phyloP scores from a whole-genome alignment of 805 yeast species.

The Ogataea parapolymorpha region DNA sequence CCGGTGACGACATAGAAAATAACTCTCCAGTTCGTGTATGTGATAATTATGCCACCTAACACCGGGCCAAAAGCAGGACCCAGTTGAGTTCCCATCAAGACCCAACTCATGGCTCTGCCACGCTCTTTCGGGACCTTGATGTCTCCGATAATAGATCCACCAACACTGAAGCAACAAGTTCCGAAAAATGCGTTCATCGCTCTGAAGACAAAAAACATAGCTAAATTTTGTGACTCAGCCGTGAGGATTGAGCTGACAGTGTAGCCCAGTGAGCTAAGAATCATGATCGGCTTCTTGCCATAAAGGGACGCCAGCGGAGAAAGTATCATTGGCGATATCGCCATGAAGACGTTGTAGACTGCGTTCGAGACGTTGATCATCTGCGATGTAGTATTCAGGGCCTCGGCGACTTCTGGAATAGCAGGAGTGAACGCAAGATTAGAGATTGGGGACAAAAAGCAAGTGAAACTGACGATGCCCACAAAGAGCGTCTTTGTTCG shows the following conservation, averaged over 20 bases:
- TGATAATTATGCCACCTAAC: conserved; percentile 50
- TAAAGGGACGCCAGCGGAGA: conserved; percentile 52
- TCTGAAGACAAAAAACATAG: conserved; percentile 53
- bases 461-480: conserved; percentile 34
- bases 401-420: conserved; percentile 44
- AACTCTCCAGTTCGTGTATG: conserved; percentile 50
- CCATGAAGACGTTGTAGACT: conserved; percentile 49
- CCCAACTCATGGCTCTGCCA: conserved; percentile 49
- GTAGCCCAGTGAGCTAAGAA: conserved; percentile 38
- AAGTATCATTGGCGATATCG: conserved; percentile 47
- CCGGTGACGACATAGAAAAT: conserved; percentile 50
- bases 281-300: conserved; percentile 45
- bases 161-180: conserved; percentile 52
- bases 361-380: conserved; percentile 50
- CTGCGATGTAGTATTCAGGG: conserved; percentile 44
- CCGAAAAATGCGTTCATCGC: conserved; percentile 51
- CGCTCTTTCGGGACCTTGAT: conserved; percentile 47
- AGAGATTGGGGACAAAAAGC: conserved; percentile 44
- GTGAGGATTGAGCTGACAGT: conserved; percentile 20
- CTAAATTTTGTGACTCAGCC: conserved; percentile 48
- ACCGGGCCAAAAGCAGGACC: conserved; percentile 56
- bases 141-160: conserved; percentile 51
- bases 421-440: conserved; percentile 50
- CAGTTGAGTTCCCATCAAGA: conserved; percentile 47
- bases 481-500: conserved; percentile 31